Evolutionary conservation across 2,329 filamentous ascomycete genomes (phyloP).

Genomic region (Colletotrichum sp.): DNA sequence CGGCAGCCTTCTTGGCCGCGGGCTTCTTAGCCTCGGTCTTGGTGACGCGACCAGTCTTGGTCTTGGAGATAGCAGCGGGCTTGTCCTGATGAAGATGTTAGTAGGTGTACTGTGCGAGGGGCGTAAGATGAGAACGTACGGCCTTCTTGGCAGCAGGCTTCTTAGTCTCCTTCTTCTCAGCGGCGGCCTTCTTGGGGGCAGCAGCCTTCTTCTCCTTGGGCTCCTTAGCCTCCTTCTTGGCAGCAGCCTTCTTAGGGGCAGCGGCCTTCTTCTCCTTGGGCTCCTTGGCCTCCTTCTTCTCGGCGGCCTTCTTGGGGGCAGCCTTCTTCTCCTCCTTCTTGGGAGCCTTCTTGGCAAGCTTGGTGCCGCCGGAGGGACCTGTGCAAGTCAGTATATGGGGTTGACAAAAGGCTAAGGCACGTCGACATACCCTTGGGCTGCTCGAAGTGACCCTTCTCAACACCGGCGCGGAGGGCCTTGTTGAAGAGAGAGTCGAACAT

Average conservation of each 20-base stretch:
- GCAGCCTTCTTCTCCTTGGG: slow-evolving; percentile 54
- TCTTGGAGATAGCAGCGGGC: slow-evolving; percentile 75
- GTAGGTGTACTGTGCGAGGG: slow-evolving; percentile 32
- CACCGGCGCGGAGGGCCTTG: slow-evolving; percentile 81
- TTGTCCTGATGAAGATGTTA: slow-evolving; percentile 62
- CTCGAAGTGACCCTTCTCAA: slow-evolving; percentile 85
- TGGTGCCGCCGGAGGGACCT: slow-evolving; percentile 89
- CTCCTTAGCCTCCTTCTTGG: slow-evolving; percentile 50
- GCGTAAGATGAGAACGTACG: slow-evolving; percentile 27
- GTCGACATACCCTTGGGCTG: slow-evolving; percentile 83
- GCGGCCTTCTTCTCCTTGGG: slow-evolving; percentile 63
- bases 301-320: slow-evolving; percentile 34
- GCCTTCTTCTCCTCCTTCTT: slow-evolving; percentile 44
- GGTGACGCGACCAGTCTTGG: slow-evolving; percentile 84
- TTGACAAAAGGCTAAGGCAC: neutral
- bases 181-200: slow-evolving; percentile 44
- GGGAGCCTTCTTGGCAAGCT: slow-evolving; percentile 75
- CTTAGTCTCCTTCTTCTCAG: slow-evolving; percentile 36
- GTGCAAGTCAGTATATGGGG: slow-evolving; percentile 22
- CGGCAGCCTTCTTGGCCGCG: slow-evolving; percentile 47
- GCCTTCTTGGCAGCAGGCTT: slow-evolving; percentile 36
- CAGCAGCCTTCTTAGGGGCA: slow-evolving; percentile 51
- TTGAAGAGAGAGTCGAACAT: slow-evolving; percentile 81
- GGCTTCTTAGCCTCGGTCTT: slow-evolving; percentile 66
- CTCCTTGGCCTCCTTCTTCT: slow-evolving; percentile 49